Base-by-base conservation (phyloP, 208 protist species). In the Leishmania major region DNA sequence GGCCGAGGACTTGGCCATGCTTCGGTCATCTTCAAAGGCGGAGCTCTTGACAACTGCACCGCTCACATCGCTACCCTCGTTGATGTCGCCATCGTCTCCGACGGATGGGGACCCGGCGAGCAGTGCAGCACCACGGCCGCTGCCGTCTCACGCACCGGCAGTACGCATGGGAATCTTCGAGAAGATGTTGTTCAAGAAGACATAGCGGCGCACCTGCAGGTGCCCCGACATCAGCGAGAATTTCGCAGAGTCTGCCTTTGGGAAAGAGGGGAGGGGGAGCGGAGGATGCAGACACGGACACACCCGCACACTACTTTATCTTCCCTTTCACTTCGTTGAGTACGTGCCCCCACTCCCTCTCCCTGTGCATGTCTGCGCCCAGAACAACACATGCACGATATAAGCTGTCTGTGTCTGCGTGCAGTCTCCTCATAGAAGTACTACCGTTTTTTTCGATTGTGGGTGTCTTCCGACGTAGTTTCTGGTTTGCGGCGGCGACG, bases 141-240 rank as follows among this genome's bases (percentile, higher is more conserved):
- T 78, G 40, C 51, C 80, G 59, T 78, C 80, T 11, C 53, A 57
- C 10, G 37, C 53, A 4, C 64, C 73, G 3, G 37, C 80, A 13
- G 64, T 13, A 3, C 49, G 59, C 45, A 28, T 74, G 74, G 49
- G 66, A 10, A 66, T 83, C 43, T 79, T 83, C 31, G 80, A 83
- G 31, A 74, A 64, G 64, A 83, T 83, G 80, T 19, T 45, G 2
- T 76, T 83, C 40, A 83, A 83, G 66, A 79, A 83, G 64, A 49
- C 64, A 15, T 64, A 51, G 45, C 59, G n/a, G 57, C 62, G 5
- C 3, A n/a, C 37, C 37, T 71, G 37, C 66, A 45, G 66, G 37
- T 45, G 31, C 66, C 22, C 19, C 66, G 66, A 28, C 11, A n/a
- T 71, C 31, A 28, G n/a, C 0, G 66, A 47, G 17, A 5, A 47